phyloP scores from a whole-genome alignment of 2,329 filamentous ascomycete species.

The Aspergillus fischeri region DNA sequence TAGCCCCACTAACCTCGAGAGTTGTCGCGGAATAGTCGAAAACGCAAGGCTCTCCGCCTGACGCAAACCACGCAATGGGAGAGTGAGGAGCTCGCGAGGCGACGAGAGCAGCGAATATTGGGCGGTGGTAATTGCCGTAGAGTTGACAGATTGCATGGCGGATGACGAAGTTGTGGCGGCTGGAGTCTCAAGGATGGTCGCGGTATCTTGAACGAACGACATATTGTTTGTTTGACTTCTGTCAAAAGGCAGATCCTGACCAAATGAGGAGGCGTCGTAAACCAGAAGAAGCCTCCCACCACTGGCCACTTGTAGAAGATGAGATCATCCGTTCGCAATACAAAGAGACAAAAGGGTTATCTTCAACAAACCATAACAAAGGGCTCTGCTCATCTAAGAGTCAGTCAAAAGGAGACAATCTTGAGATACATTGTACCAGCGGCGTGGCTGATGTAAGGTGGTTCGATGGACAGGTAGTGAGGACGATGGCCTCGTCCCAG shows the following conservation, averaged over 20 bases:
- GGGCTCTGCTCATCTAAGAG: background rate
- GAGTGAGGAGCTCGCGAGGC: conserved; percentile 29
- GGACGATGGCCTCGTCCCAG: background rate
- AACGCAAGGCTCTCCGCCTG: conserved; percentile 35
- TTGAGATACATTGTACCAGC: background rate
- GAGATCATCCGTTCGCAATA: conserved; percentile 3
- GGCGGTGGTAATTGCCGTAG: conserved; percentile 15
- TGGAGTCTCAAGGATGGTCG: conserved; percentile 18
- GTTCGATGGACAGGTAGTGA: background rate
- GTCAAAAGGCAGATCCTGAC: background rate
- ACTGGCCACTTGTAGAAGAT: conserved; percentile 1
- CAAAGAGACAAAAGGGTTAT: conserved; percentile 1
- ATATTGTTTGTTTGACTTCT: conserved; percentile 8
- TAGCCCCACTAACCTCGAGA: conserved; percentile 28
- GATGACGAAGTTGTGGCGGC: conserved; percentile 12
- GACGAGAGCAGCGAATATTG: conserved; percentile 23
- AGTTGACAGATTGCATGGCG: conserved; percentile 17
- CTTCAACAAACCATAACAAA: background rate
- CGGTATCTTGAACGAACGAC: conserved; percentile 20
- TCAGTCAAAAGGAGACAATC: background rate
- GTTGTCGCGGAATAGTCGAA: conserved; percentile 29
- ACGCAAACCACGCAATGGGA: conserved; percentile 35
- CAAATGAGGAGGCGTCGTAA: background rate
- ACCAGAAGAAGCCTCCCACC: background rate
- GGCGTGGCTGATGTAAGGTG: background rate